A percentile compares a stretch with the other conserved stretches of the same genome.
These are phyloP conservation scores for Helotiales sp. DNA, from an alignment of 2,329 filamentous ascomycete genomes.

Conservation along the genomic window DNA sequence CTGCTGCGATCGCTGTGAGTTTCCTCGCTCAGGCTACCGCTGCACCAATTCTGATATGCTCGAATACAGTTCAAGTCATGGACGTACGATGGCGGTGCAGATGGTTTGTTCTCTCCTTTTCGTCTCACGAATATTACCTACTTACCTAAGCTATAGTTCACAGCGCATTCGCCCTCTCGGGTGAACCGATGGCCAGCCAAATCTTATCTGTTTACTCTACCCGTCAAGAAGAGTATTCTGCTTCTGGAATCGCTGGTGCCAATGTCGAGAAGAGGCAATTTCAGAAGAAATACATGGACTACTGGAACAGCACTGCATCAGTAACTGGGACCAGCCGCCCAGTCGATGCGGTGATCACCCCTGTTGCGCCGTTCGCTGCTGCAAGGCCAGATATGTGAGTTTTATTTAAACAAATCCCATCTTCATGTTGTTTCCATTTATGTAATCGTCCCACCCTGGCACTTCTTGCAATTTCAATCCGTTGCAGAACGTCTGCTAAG, in stretches of 20 bases:
- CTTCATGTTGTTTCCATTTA: no score
- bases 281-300: conserved; percentile 65
- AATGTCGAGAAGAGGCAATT: conserved; percentile 60
- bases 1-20: conserved; percentile 49
- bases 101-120: conserved; percentile 40
- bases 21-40: background rate
- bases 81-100: conserved; percentile 55
- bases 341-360: conserved; percentile 60
- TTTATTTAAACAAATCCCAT: no score
- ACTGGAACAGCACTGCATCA: conserved; percentile 39
- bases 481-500: background rate
- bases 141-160: conserved; percentile 42
- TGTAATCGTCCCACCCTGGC: no score
- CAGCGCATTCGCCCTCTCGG: conserved; percentile 57
- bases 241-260: conserved; percentile 40
- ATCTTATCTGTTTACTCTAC: conserved; percentile 32
- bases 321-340: conserved; percentile 44
- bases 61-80: conserved; percentile 45
- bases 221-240: conserved; percentile 42
- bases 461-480: no score
- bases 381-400: conserved; percentile 52
- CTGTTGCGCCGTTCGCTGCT: conserved; percentile 56
- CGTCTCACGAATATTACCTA: background rate
- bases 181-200: conserved; percentile 52
- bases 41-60: background rate